Base-by-base conservation (phyloP, 495 filamentous ascomycete genomes). In the Podospora appendiculata region DNA sequence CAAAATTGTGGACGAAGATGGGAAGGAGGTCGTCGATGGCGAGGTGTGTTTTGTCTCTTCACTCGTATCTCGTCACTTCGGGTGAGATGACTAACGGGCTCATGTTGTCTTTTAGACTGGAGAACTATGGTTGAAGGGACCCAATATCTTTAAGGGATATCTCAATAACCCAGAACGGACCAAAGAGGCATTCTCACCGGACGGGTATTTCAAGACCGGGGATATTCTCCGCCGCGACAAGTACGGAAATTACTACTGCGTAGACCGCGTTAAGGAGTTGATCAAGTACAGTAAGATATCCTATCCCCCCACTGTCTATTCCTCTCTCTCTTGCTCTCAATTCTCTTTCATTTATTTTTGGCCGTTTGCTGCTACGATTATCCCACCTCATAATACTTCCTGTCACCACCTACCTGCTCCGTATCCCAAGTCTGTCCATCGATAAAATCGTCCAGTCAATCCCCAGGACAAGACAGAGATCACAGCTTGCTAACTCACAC, bases 301-400 rank as follows among this genome's bases (percentile, higher is more conserved):
- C 5, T 25, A 2, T 25, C 25, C 25, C 25, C 5, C n/a, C n/a
- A n/a, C n/a, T n/a, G n/a, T n/a, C n/a, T n/a, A n/a, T n/a, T n/a
- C n/a, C n/a, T n/a, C n/a, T n/a, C n/a, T n/a, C n/a, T n/a, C n/a
- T n/a, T n/a, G n/a, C n/a, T n/a, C 8, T 39, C 8, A 8, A 8
- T 39, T 39, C 8, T 39, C 8, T 13, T 39, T 8, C 36, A 39
- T 39, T 8, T 39, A 39, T 39, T 39, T 39, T n/a, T n/a, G n/a
- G n/a, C n/a, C n/a, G n/a, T n/a, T n/a, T n/a, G n/a, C n/a, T n/a
- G n/a, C n/a, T n/a, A n/a, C n/a, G n/a, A n/a, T 36, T 36, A 36
- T 36, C 34, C 34, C 34, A 6, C 70, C 93, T 25, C 87, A 90
- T 1, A 90, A 90, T 59, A 83, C 91, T 92, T 72, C 90, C 93